A percentile compares a stretch with the other conserved stretches of the same genome.
Evolutionary conservation across 2,329 filamentous ascomycete species (phyloP).

Genomic region (Zasmidium citrigriseum): DNA sequence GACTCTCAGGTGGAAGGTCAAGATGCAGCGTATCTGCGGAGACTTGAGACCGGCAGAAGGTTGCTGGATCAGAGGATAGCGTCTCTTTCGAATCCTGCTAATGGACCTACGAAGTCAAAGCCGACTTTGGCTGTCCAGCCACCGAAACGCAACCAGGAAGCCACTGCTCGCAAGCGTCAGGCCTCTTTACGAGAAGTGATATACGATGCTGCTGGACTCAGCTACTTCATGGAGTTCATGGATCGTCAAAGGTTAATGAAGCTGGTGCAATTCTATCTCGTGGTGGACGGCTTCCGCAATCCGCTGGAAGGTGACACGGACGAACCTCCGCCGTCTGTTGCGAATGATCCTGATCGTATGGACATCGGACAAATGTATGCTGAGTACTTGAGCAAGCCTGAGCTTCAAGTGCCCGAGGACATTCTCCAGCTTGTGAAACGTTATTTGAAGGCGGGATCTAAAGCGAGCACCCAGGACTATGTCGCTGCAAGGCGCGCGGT

Average conservation of each 20-base stretch:
- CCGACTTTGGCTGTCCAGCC: constrained; percentile 43
- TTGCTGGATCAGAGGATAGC: constrained; percentile 88
- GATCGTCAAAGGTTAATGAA: constrained; percentile 84
- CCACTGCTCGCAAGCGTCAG: constrained; percentile 68
- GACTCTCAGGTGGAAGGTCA: constrained; percentile 77
- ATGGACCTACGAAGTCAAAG: constrained; percentile 46
- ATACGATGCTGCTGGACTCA: constrained; percentile 84
- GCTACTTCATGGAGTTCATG: constrained; percentile 99
- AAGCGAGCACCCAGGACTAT: constrained; percentile 79
- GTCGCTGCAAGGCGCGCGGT: constrained; percentile 79
- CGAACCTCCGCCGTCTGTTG: constrained; percentile 52
- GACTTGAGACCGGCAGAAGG: constrained; percentile 87
- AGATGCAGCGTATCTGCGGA: constrained; percentile 82
- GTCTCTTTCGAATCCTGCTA: constrained; percentile 65
- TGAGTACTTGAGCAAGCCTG: constrained; percentile 78
- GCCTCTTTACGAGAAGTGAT: constrained; percentile 82
- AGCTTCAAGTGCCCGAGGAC: constrained; percentile 73
- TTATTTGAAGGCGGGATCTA: constrained; percentile 76
- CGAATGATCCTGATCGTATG: constrained; percentile 77
- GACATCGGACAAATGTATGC: constrained; percentile 92
- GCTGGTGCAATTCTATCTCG: constrained; percentile 96
- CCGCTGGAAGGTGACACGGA: constrained; percentile 84
- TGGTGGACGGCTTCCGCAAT: constrained; percentile 93
- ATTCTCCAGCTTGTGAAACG: constrained; percentile 69
- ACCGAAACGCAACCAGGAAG: constrained; percentile 30